These are phyloP conservation scores for Penicillium verrucosum DNA, from an alignment of 2,329 filamentous ascomycete genomes.

Conservation along the genomic window DNA sequence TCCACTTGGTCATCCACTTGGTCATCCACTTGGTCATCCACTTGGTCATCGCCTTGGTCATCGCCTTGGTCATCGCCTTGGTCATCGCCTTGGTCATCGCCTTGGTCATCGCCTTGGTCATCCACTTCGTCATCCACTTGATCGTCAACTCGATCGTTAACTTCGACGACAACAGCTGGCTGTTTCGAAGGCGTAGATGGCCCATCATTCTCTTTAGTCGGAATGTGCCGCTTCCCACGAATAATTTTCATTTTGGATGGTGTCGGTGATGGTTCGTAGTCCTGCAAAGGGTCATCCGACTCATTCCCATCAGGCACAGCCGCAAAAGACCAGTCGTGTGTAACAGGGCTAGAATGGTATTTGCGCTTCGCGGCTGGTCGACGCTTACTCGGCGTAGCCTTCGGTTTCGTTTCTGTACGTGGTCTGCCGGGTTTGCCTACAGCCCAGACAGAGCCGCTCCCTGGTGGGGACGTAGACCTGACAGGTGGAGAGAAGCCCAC, in stretches of 20 bases:
- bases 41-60: not conserved
- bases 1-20: no score
- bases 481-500: slow-evolving; percentile 7
- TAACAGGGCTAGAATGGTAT: slow-evolving; percentile 28
- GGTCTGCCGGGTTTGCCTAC: slow-evolving; percentile 26
- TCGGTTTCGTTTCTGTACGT: slow-evolving; percentile 23
- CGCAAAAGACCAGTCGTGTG: slow-evolving; percentile 39
- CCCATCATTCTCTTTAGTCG: not conserved
- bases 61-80: not conserved
- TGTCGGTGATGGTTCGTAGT: slow-evolving; percentile 33
- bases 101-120: not conserved
- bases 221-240: slow-evolving; percentile 19
- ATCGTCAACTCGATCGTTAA: not conserved
- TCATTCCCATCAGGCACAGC: slow-evolving; percentile 34
- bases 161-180: not conserved
- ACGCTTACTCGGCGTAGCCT: slow-evolving; percentile 19
- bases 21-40: not conserved
- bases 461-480: slow-evolving; percentile 33
- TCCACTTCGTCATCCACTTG: not conserved
- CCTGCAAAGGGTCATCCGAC: slow-evolving; percentile 45
- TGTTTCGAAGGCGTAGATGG: not conserved
- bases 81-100: not conserved
- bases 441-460: slow-evolving; percentile 40
- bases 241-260: slow-evolving; percentile 23
- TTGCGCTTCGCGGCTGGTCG: slow-evolving; percentile 24